Base-by-base conservation (phyloP, 2,329 filamentous ascomycete species). In the Hymenoscyphus fructigenus region DNA sequence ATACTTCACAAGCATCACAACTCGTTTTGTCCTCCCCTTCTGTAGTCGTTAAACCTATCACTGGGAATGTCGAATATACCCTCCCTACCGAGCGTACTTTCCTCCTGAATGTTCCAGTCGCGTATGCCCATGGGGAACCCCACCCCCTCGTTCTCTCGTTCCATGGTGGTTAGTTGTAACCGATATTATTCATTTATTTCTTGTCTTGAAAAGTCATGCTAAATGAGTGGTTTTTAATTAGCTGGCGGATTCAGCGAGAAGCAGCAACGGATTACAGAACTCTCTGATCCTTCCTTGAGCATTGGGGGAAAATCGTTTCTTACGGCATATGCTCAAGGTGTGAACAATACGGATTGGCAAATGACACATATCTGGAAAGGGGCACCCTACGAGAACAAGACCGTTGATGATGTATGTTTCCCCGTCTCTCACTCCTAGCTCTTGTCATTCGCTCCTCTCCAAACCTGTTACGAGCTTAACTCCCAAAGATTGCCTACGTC, bases 351-450 rank as follows among this genome's bases (percentile, higher is more conserved):
- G 0, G 68, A 71, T 23, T 69, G 65, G 68, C 53, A 65, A n/a
- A 71, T 68, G 70, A 68, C 50, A n/a, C 66, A 71, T 38, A 69
- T 69, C 15, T 72, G 71, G 71, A 70, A 72, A 63, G 71, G 71
- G 4, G 71, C 71, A 7, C 71, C 70, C 0, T 72, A 72, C 34
- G 71, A 68, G 44, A 71, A 73, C 50, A 66, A n/a, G 15, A 69
- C 69, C 1, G 71, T 69, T n/a, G 69, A 73, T 55, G 71, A 72
- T 69, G 26, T 60, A 32, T 12, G 57, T 29, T 44, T 15, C 20
- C 66, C 44, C 9, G 15, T 60, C 20, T 53, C 34, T 32, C 38
- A n/a, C 41, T 62, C 41, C 36, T 5, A 17, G 15, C 15, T 59
- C 12, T 55, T 10, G 2, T n/a, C 20, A n/a, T 17, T 23, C 4